phyloP scores from a whole-genome alignment of 2,329 filamentous ascomycete species.

The Pestalotiopsis sp. region DNA sequence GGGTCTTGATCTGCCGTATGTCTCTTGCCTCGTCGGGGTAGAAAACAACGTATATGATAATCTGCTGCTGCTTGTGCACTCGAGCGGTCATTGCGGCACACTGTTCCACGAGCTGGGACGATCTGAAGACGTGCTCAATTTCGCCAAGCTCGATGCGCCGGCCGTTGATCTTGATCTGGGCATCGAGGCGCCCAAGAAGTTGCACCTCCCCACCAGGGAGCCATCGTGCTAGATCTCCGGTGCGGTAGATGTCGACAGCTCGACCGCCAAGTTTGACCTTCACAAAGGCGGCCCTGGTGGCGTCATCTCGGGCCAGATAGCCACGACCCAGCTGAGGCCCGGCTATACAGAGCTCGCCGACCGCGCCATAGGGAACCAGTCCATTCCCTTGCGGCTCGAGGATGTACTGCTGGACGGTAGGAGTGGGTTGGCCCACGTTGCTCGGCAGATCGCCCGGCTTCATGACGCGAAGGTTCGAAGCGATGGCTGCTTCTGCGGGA shows the following conservation, averaged over 20 bases:
- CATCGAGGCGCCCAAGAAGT: conserved; percentile 47
- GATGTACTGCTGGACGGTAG: conserved; percentile 35
- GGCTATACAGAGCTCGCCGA: conserved; percentile 40
- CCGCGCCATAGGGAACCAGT: conserved; percentile 32
- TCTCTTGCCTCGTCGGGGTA: background rate
- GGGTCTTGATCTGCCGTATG: background rate
- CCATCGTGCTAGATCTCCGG: conserved; percentile 22
- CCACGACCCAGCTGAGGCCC: conserved; percentile 38
- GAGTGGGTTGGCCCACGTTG: conserved; percentile 3
- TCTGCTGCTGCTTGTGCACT: background rate
- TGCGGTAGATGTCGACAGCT: conserved; percentile 43
- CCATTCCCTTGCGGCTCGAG: conserved; percentile 38
- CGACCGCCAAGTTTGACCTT: background rate
- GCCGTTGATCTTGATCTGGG: conserved; percentile 52
- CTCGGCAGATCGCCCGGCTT: conserved; percentile 12
- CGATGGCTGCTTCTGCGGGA: conserved; percentile 15
- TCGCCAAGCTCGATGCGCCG: conserved; percentile 47
- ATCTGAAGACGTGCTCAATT: conserved; percentile 36
- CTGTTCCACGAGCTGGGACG: background rate
- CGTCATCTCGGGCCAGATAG: conserved; percentile 40
- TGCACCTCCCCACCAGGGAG: conserved; percentile 40
- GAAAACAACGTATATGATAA: background rate
- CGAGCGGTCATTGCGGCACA: background rate
- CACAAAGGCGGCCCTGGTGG: conserved; percentile 37
- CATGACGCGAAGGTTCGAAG: conserved; percentile 28